These are phyloP conservation scores for Spraguea lophii DNA, from an alignment of 371 early-diverging fungal species.

Conservation along the genomic window DNA sequence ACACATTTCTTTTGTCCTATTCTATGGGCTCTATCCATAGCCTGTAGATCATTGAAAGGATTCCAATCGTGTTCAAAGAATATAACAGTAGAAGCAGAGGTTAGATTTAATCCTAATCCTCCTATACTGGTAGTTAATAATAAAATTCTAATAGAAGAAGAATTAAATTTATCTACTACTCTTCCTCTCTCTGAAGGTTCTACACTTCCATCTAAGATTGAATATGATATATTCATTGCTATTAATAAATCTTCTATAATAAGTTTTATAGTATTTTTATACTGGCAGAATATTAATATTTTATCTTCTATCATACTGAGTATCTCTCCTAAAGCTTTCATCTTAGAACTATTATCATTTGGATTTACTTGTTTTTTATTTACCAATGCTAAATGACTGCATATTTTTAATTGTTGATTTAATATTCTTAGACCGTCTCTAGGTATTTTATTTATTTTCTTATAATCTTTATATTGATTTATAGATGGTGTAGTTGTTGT, in stretches of 20 bases:
- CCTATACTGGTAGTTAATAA: conserved; percentile 88
- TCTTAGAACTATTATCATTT: conserved; percentile 27
- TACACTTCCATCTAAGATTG: conserved; percentile 81
- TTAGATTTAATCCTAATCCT: conserved; percentile 88
- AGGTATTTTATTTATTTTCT: conserved; percentile 1
- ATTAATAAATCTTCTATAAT: conserved; percentile 51
- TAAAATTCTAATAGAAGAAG: conserved; percentile 72
- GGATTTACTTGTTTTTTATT: conserved; percentile 50
- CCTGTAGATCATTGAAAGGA: conserved; percentile 78
- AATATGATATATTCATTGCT: too few relatives aligned
- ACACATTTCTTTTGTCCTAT: conserved; percentile 88
- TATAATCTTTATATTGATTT: too few relatives aligned
- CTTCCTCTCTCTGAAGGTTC: conserved; percentile 62
- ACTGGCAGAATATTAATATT: conserved; percentile 83
- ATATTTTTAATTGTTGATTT: conserved; percentile 15
- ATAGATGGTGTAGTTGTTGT: not conserved
- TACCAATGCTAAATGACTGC: conserved; percentile 53
- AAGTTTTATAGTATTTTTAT: conserved; percentile 77
- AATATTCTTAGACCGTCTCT: conserved; percentile 7
- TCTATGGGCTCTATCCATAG: conserved; percentile 88
- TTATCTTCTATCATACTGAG: conserved; percentile 62
- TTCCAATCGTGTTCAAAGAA: conserved; percentile 99
- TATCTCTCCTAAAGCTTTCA: conserved; percentile 65
- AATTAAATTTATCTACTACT: conserved; percentile 74
- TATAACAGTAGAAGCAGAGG: conserved; percentile 93